Conservation (phyloP, 176 grass and related monocot genomes). For the Hyparrhenia diplandra region DNA sequence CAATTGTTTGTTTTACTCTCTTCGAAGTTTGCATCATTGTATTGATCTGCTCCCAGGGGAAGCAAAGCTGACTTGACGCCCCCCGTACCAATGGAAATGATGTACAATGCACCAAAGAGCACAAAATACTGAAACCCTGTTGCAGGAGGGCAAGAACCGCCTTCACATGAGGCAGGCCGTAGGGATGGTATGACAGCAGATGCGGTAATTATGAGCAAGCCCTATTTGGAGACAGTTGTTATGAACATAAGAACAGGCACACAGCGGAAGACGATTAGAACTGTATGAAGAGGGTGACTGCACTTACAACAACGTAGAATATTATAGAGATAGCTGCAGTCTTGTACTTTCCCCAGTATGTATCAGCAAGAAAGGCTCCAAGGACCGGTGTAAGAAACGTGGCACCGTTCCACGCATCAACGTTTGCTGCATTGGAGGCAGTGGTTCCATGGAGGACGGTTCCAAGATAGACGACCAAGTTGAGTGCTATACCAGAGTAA, state of each 20-base stretch:
- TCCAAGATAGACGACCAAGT: constrained; percentile 80
- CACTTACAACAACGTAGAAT: constrained; percentile 74
- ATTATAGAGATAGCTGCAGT: constrained; percentile 56
- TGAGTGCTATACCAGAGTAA: constrained; percentile 66
- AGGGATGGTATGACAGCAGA: constrained; percentile 68
- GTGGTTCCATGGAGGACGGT: constrained; percentile 74
- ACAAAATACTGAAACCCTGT: constrained; percentile 62
- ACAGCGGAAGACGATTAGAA: not conserved
- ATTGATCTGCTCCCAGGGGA: constrained; percentile 81
- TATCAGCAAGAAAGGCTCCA: constrained; percentile 79
- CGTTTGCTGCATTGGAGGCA: constrained; percentile 70
- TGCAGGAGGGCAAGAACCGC: constrained; percentile 60
- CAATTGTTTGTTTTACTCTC: constrained; percentile 61
- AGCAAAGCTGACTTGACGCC: constrained; percentile 78
- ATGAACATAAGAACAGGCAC: not conserved
- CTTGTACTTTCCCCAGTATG: constrained; percentile 90
- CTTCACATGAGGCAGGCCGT: constrained; percentile 55
- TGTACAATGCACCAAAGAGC: constrained; percentile 65
- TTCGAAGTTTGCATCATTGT: constrained; percentile 60
- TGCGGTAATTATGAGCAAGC: constrained; percentile 64
- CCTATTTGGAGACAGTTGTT: constrained; percentile 38
- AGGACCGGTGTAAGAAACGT: constrained; percentile 72
- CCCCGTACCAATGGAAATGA: constrained; percentile 69
- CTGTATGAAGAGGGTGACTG: not conserved
- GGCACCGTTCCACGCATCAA: constrained; percentile 77